phyloP scores from a whole-genome alignment of 352 stramenopile species.

The Phytophthora ohioensis region DNA sequence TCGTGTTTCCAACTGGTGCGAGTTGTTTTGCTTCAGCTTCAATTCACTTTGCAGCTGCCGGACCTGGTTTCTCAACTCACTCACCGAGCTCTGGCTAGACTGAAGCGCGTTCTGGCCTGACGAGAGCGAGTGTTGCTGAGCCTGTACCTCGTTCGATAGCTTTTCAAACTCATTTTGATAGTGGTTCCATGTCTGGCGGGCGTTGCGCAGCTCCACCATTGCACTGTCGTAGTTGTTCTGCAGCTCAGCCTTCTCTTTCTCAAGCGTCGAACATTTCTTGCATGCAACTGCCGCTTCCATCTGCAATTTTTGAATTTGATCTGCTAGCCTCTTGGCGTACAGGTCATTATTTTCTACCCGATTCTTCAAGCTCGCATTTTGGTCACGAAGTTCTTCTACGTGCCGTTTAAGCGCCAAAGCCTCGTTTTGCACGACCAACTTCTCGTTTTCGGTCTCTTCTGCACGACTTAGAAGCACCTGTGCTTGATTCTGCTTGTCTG shows the following conservation, averaged over 20 bases:
- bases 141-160: constrained; percentile 65
- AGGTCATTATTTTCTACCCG: constrained; percentile 57
- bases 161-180: constrained; percentile 85
- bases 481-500: constrained; percentile 47
- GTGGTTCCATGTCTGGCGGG: constrained; percentile 65
- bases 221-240: constrained; percentile 63
- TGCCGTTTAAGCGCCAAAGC: constrained; percentile 59
- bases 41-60: constrained; percentile 74
- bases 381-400: constrained; percentile 73
- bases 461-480: constrained; percentile 53
- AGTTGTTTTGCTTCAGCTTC: constrained; percentile 54
- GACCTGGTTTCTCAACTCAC: constrained; percentile 67
- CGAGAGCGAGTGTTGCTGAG: constrained; percentile 68
- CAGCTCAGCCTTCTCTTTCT: constrained; percentile 66
- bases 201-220: constrained; percentile 63
- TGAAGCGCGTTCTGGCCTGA: constrained; percentile 66
- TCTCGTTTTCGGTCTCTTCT: constrained; percentile 74
- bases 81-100: constrained; percentile 60
- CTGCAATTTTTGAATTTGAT: constrained; percentile 64
- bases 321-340: constrained; percentile 53
- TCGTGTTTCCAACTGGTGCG: constrained; percentile 67
- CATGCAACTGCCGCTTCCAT: constrained; percentile 42
- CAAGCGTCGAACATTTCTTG: constrained; percentile 45
- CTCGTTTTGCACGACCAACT: constrained; percentile 71
- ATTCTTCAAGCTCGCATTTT: constrained; percentile 67